These are phyloP conservation scores for Cynara cardunculus DNA, from an alignment of 129 eudicot genomes.

Conservation along the genomic window DNA sequence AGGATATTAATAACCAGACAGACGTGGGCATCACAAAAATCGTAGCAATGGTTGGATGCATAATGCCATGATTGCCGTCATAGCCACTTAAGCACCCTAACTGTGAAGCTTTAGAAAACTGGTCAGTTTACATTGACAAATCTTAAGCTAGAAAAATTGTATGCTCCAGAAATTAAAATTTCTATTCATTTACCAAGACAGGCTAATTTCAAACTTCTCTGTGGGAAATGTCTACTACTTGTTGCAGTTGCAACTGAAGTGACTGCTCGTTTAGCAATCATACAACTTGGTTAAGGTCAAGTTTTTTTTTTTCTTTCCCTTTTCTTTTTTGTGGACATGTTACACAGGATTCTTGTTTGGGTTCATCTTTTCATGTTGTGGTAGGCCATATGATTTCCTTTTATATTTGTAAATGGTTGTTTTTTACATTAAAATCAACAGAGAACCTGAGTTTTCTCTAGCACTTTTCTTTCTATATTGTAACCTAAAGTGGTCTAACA, in stretches of 20 bases:
- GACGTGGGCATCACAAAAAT: no score
- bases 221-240: no score
- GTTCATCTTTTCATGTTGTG: neutral
- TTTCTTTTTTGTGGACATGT: neutral
- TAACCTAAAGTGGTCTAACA: constrained; percentile 7
- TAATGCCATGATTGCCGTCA: neutral
- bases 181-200: no score
- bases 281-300: neutral
- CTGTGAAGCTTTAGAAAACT: neutral
- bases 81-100: neutral
- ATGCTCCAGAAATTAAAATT: neutral
- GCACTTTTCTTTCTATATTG: neutral
- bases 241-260: no score
- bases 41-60: neutral
- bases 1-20: no score
- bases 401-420: neutral
- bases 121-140: neutral
- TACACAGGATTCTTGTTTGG: neutral
- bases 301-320: neutral
- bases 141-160: neutral
- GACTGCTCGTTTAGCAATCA: neutral
- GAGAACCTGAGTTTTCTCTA: neutral
- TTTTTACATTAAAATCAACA: neutral
- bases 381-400: neutral
- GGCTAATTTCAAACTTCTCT: no score